Percentiles rank a stretch among this genome's conserved stretches.
These are phyloP conservation scores for Amylostereum areolatum DNA, from an alignment of 1,284 basidiomycete species.

Conservation along the genomic window DNA sequence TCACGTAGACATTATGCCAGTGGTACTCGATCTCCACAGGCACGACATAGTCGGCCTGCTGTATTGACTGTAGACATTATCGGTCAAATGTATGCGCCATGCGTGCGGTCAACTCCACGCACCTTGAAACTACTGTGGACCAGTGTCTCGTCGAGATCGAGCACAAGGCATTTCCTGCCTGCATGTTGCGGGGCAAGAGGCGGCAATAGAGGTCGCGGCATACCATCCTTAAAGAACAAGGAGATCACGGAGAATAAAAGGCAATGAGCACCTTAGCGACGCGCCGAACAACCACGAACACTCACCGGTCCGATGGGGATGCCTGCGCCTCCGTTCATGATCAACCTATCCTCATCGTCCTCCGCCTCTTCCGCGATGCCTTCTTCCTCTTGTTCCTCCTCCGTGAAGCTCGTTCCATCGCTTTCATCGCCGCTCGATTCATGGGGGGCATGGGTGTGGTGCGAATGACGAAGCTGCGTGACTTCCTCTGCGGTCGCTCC, in stretches of 20 bases:
- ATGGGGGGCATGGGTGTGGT: conserved; percentile 26
- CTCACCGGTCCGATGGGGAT: conserved; percentile 75
- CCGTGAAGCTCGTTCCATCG: conserved; percentile 36
- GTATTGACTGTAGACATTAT: conserved; percentile 66
- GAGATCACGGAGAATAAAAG: conserved; percentile 4
- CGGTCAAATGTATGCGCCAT: conserved; percentile 6
- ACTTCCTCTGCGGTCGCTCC: conserved; percentile 54
- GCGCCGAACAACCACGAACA: conserved; percentile 11
- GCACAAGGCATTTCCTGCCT: conserved; percentile 88
- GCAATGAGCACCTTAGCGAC: not conserved
- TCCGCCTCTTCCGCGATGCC: conserved; percentile 42
- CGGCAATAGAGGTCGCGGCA: conserved; percentile 79
- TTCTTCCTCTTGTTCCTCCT: conserved; percentile 47
- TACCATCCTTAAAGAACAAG: conserved; percentile 57
- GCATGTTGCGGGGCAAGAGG: conserved; percentile 67
- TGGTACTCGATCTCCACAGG: conserved; percentile 99
- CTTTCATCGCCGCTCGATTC: conserved; percentile 34
- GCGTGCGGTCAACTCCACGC: conserved; percentile 11
- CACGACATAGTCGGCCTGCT: conserved; percentile 95
- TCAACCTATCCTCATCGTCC: conserved; percentile 77
- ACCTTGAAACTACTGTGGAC: conserved; percentile 94
- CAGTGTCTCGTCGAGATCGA: conserved; percentile 94
- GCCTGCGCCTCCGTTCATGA: conserved; percentile 76
- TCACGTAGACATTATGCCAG: conserved; percentile 98
- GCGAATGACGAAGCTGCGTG: conserved; percentile 24